Evolutionary conservation across 208 protist genomes (phyloP), one percentile per base, ranked within the genome.

Genomic region (Acanthamoeba triangularis): DNA sequence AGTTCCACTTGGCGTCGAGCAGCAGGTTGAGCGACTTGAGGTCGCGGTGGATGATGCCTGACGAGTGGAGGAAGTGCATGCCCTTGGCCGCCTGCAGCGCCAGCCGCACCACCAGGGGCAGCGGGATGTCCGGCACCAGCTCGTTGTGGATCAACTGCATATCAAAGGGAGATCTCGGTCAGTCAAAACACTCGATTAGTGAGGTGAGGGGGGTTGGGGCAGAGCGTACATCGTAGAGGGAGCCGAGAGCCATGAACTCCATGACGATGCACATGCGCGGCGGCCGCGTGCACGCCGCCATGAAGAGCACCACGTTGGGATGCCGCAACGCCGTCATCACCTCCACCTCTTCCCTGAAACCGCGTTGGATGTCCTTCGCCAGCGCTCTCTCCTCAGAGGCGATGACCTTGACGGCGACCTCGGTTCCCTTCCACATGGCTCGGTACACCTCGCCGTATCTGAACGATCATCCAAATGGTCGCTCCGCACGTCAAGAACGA

Each of bases 1-100:
- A 72, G 47, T 92, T 72, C 93, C 94, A 95, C 67, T 97, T 97
- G 52, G 94, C 80, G 94, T 96, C 96, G 30, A 95, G 61, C 96
- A 97, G n/a, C 97, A 80, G 96, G 95, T 95, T 94, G 95, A 74
- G 85, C 97, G 97, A 87, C 97, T 87, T 87, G 78, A 87, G 78
- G 28, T 87, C 78, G 78, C 78, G 78, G 18, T 87, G 78, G 78
- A 52, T 94, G 96, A 97, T 96, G 49, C 95, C 95, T 16, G 85
- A 94, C 88, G 88, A 90, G 30, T 92, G 85, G 16, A 92, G 85
- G 85, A 76, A 92, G 85, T 92, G 28, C 85, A 92, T 92, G 85
- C 85, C 85, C 61, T 92, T 65, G 85, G 85, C 85, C 10, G 56
- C 85, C 49, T 92, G 85, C 49, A 23, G n/a, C 59, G 37, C 35